Evolutionary conservation across 768 basidiomycete species (phyloP), one percentile per base, ranked within the genome.

Genomic region (Boletus rubroflammeus): DNA sequence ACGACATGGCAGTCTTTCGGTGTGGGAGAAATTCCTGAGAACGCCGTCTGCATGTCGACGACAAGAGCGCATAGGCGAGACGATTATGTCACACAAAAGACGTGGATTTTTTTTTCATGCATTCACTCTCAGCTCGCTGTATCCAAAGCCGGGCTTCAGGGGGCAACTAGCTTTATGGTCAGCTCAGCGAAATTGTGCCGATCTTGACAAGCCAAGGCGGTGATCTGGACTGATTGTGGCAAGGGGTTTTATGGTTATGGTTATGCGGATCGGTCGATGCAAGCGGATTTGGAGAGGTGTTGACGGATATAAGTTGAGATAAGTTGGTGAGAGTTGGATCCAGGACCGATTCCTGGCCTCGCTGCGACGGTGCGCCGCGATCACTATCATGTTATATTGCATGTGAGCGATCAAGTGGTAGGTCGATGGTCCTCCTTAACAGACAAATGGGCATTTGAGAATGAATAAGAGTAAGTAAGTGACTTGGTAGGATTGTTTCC

Each of bases 31-130:
- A 44, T 25, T 19, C 36, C 34, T 58, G 62, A 55, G 58, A 60
- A 68, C 57, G 61, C 65, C 65, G 67, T 54, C 55, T 44, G 54
- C 62, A 26, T 56, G 57, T 62, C 60, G 67, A 60, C 67, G 58
- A 67, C 56, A 40, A 43, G 46, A 53, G 54, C 39, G 15, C 34
- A 47, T 38, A 50, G 57, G 63, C 61, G 49, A 57, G 29, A 38
- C 1, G 45, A 60, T 68, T 64, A 68, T 70, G 67, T 68, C 64
- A 68, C 50, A 10, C 26, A 28, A 36, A 35, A 26, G 44, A 46
- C 26, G 31, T 34, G 41, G 14, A 2, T 45, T 54, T 39, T 45
- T 51, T 65, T 46, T 51, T 46, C 34, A 17, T 6, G 15, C 19
- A n/a, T n/a, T 25, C 26, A 8, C 25, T 42, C 38, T 9, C 21